A percentile compares a stretch with the other conserved stretches of the same genome.
Evolutionary conservation across 768 basidiomycete species (phyloP).

Genomic region (Myochromella boudieri): DNA sequence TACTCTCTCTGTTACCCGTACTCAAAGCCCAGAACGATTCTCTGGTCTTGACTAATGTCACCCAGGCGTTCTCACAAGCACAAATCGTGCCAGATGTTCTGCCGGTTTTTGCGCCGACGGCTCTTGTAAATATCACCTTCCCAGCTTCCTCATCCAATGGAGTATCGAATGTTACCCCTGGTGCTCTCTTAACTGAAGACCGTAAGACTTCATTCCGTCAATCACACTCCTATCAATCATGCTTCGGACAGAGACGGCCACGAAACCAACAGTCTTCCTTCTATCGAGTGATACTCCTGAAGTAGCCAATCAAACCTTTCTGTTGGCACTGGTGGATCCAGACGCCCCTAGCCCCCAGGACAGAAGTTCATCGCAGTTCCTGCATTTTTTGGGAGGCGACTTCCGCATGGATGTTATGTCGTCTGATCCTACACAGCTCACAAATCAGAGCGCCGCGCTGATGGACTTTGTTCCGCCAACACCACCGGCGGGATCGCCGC

Average conservation of each 20-base stretch:
- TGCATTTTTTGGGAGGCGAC: conserved; percentile 41
- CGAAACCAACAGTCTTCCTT: conserved; percentile 31
- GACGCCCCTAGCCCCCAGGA: conserved; percentile 43
- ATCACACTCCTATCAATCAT: neutral
- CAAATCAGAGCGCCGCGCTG: conserved; percentile 38
- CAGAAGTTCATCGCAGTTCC: conserved; percentile 32
- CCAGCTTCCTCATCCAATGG: conserved; percentile 28
- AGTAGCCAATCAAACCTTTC: conserved; percentile 27
- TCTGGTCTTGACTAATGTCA: conserved; percentile 19
- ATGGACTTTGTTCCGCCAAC: conserved; percentile 37
- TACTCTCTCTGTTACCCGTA: conserved; percentile 11
- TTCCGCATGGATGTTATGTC: conserved; percentile 28
- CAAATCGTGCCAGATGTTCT: conserved; percentile 41
- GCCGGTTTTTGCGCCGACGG: conserved; percentile 36
- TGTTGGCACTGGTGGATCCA: conserved; percentile 42
- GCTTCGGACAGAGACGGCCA: conserved; percentile 28
- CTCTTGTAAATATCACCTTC: conserved; percentile 36
- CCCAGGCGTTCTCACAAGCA: conserved; percentile 32
- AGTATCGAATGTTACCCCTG: conserved; percentile 32
- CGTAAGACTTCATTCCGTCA: conserved; percentile 25
- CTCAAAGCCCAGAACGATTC: conserved; percentile 15
- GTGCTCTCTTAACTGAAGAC: conserved; percentile 32
- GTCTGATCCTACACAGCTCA: conserved; percentile 26
- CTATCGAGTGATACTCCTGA: conserved; percentile 23
- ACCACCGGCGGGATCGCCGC: conserved; percentile 40